Base-by-base conservation (phyloP, 805 yeast genomes). In the Geotrichum ghanense region DNA sequence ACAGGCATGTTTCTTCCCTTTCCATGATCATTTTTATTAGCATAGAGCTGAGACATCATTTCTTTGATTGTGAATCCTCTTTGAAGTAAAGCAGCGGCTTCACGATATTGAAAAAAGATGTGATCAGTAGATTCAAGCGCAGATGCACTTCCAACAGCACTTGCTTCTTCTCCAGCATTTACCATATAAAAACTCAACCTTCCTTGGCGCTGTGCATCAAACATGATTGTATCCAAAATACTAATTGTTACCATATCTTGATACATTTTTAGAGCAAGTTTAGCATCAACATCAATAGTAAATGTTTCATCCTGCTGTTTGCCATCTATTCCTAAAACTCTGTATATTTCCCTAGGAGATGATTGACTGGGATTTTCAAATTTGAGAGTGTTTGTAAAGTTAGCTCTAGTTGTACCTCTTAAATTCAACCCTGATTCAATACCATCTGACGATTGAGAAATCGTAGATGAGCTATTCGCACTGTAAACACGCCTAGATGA, bases 171-270 rank as follows among this genome's bases (percentile, higher is more conserved):
- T 12, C 66, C 66, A 19, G 63, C 63, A 31, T 57, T 51, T n/a
- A 61, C 64, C 65, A 62, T 62, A 51, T 62, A 62, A 49, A 62
- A 62, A 37, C 57, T 51, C 22, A 62, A 49, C 9, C 66, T 53
- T 23, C 66, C 66, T 46, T 62, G 66, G 22, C 66, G 53, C 48
- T 62, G 66, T 14, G 66, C 65, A 31, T 62, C 66, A 43, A 54
- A 62, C 61, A 62, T 56, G 45, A 62, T 62, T 21, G 56, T 46
- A 42, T 62, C 66, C 55, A 62, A 50, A 31, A 60, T 57, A 41
- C 53, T 48, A 21, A 62, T 49, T 9, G 62, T 56, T 34, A 61
- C 49, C 66, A 62, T 62, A 23, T 61, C 61, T 31, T 44, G 51
- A 50, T 62, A 62, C 61, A 62, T 55, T 45, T 57, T 53, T 34